phyloP scores from a whole-genome alignment of 306 rosid species.

The Rosa persica region DNA sequence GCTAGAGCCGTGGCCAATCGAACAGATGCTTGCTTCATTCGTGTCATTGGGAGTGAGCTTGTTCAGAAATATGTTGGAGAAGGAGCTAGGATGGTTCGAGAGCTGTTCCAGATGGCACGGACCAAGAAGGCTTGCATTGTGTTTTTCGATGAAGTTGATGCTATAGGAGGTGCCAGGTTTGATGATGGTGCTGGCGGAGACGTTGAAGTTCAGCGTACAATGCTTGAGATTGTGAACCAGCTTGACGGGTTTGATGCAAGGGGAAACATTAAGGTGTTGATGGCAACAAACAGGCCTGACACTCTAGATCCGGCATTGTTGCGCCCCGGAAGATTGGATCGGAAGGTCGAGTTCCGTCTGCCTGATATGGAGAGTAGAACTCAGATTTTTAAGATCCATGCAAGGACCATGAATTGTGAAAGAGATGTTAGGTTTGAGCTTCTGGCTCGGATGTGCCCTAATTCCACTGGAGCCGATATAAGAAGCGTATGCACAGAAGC shows the following conservation, averaged over 20 bases:
- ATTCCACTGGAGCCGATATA: conserved; percentile 94
- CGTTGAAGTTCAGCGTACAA: conserved; percentile 89
- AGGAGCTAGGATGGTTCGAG: conserved; percentile 98
- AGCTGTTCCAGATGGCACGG: conserved; percentile 96
- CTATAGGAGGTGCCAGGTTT: conserved; percentile 96
- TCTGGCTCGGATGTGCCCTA: conserved; percentile 92
- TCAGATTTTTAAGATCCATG: conserved; percentile 92
- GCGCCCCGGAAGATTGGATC: conserved; percentile 89
- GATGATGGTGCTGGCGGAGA: conserved; percentile 99
- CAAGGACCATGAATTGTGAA: conserved; percentile 95
- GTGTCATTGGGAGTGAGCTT: conserved; percentile 97
- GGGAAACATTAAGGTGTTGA: conserved; percentile 91
- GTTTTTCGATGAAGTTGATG: conserved; percentile 97
- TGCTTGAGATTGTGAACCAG: conserved; percentile 98
- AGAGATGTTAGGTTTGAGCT: conserved; percentile 90
- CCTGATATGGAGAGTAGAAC: conserved; percentile 94
- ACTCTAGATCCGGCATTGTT: conserved; percentile 93
- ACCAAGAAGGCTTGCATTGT: conserved; percentile 94
- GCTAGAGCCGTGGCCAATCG: conserved; percentile 99
- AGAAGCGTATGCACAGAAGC: conserved; percentile 99
- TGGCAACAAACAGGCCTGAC: conserved; percentile 99
- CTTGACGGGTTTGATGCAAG: conserved; percentile 98
- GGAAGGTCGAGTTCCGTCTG: conserved; percentile 96
- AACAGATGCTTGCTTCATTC: conserved; percentile 95
- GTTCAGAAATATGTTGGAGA: conserved; percentile 98